Conservation (phyloP, 331 rosid species). For the Quercus lobata region DNA sequence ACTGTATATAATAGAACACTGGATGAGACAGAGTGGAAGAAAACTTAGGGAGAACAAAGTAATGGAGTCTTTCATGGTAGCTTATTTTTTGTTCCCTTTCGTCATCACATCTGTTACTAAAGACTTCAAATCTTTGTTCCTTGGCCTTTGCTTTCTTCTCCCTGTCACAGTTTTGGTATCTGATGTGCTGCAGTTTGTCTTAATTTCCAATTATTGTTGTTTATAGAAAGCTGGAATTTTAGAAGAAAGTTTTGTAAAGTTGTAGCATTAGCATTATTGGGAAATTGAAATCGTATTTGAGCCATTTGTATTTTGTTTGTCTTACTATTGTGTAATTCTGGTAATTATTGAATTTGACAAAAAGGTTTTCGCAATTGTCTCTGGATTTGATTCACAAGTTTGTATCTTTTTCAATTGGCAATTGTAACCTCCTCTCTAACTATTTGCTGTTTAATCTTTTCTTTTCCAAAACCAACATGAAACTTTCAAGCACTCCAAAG, state of each 20-base stretch:
- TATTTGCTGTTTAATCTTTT: neutral
- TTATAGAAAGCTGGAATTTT: slow-evolving; percentile 24
- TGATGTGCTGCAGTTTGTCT: slow-evolving; percentile 26
- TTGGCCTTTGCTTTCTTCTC: slow-evolving; percentile 22
- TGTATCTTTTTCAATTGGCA: too few relatives aligned
- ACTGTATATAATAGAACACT: slow-evolving; percentile 34
- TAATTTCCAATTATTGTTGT: slow-evolving; percentile 17
- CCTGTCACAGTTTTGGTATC: slow-evolving; percentile 54
- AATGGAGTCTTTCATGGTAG: slow-evolving; percentile 13
- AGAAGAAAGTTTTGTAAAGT: slow-evolving; percentile 29
- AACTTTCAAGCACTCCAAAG: neutral
- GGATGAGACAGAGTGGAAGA: slow-evolving; percentile 16
- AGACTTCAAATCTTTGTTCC: slow-evolving; percentile 25
- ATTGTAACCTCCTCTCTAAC: neutral
- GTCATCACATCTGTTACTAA: slow-evolving; percentile 6
- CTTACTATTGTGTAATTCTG: neutral
- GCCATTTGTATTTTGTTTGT: neutral
- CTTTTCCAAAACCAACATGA: neutral
- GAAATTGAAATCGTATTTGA: slow-evolving; percentile 7
- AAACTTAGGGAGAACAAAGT: neutral
- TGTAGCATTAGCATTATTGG: slow-evolving; percentile 22
- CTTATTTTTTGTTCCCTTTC: slow-evolving; percentile 1
- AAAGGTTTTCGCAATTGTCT: neutral
- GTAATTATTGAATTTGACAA: neutral
- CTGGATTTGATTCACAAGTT: neutral